These are phyloP conservation scores for Pyrenopolyporus hunteri DNA, from an alignment of 495 filamentous ascomycete species.

Conservation along the genomic window DNA sequence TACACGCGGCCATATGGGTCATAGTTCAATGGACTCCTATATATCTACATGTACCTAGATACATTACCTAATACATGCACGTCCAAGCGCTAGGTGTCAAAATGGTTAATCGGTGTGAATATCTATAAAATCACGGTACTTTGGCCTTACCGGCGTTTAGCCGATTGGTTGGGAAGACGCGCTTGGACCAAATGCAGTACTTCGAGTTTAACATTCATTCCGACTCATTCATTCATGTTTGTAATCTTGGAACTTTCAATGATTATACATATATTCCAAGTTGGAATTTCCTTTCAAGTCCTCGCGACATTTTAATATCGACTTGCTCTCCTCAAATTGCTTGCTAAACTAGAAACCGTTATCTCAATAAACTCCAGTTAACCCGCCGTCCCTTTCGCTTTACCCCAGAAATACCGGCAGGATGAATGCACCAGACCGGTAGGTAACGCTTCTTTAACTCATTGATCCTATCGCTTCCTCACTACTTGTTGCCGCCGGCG, in stretches of 20 bases:
- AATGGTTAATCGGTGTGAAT: background rate
- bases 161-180: slow-evolving; percentile 16
- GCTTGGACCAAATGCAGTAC: slow-evolving; percentile 17
- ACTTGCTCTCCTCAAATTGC: background rate
- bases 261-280: background rate
- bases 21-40: too few relatives aligned
- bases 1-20: too few relatives aligned
- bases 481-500: too few relatives aligned
- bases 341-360: background rate
- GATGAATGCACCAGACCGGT: slow-evolving; percentile 80
- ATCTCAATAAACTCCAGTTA: background rate
- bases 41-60: too few relatives aligned
- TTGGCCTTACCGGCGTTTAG: slow-evolving; percentile 1
- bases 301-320: background rate
- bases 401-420: slow-evolving; percentile 31
- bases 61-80: too few relatives aligned
- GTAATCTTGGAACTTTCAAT: slow-evolving; percentile 4
- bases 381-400: background rate
- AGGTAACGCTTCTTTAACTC: slow-evolving; percentile 33
- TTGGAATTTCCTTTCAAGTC: background rate
- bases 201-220: background rate
- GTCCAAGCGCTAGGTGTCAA: background rate
- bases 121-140: background rate
- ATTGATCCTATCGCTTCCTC: background rate
- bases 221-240: background rate